Evolutionary conservation across 2,329 filamentous ascomycete genomes (phyloP), one percentile per base, ranked within the genome.

Genomic region (Pseudovirgaria hyperparasitica): DNA sequence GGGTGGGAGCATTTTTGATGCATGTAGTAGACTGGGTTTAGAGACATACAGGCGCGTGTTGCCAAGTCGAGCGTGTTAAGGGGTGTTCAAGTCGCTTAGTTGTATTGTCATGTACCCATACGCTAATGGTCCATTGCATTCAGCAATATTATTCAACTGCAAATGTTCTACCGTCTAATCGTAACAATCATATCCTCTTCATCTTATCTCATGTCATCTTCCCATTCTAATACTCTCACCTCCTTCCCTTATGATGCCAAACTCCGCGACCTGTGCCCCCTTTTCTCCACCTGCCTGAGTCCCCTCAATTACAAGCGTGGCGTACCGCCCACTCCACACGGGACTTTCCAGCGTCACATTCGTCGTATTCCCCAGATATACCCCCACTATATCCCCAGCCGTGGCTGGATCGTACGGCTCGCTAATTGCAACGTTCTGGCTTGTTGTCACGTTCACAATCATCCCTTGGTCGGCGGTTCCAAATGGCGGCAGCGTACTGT

Each of bases 211-310:
- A 19, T 19, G 9, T 13, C 25, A 7, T 11, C 12, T 9, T 27
- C 16, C 8, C 15, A n/a, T 21, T 14, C 25, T 20, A 6, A 16
- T 9, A 12, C 20, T 25, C 6, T 9, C 22, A 21, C 9, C 23
- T 32, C 25, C 11, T 5, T 40, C 39, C 16, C 24, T 29, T 23
- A 58, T 38, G 19, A 60, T 27, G 34, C 51, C 60, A 54, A 62
- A 69, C 49, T 70, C 67, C 10, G 63, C 65, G 2, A 71, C 65
- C 20, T 61, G 68, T 3, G 59, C 61, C 0, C 65, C 66, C 0
- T 38, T 40, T 48, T 35, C 58, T 44, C 9, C 29, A 25, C 33
- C 40, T 34, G 34, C 46, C 13, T 37, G 36, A 8, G 46, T 41
- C 11, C 52, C 55, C 39, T 54, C 51, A 10, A 71, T 54, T n/a